A percentile compares a stretch with the other conserved stretches of the same genome.
phyloP scores from a whole-genome alignment of 495 filamentous ascomycete species.

The Trichoderma asperelloides region DNA sequence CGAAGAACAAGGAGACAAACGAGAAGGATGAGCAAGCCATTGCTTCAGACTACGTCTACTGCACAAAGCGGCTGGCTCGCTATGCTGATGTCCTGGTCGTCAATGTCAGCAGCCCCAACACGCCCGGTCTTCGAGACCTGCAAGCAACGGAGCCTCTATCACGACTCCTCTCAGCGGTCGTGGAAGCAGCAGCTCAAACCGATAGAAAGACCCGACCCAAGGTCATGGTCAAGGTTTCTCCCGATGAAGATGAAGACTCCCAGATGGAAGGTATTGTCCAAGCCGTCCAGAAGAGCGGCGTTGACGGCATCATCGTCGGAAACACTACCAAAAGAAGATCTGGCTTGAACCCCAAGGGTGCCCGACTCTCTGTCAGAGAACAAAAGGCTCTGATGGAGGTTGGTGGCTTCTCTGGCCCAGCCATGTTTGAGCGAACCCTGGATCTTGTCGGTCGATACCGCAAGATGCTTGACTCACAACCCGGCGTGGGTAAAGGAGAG shows the following conservation, averaged over 20 bases:
- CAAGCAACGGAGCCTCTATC: constrained; percentile 78
- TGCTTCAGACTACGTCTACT: constrained; percentile 74
- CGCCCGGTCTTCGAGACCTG: constrained; percentile 75
- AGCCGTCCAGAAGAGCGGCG: constrained; percentile 73
- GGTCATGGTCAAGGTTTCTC: constrained; percentile 96
- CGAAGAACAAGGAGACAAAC: constrained; percentile 90
- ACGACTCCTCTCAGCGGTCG: constrained; percentile 69
- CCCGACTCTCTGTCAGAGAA: constrained; percentile 56
- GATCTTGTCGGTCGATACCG: constrained; percentile 71
- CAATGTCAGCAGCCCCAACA: constrained; percentile 95
- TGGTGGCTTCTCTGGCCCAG: constrained; percentile 85
- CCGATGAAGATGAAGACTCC: constrained; percentile 77
- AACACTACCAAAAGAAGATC: constrained; percentile 87
- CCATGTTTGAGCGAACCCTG: constrained; percentile 70
- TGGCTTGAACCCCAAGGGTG: constrained; percentile 54
- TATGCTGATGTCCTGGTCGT: constrained; percentile 95
- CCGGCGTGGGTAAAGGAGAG: constrained; percentile 21
- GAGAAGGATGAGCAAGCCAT: constrained; percentile 79
- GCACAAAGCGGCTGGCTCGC: constrained; percentile 66
- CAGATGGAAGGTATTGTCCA: constrained; percentile 82
- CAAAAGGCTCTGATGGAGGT: constrained; percentile 58
- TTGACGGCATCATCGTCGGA: constrained; percentile 93
- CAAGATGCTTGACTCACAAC: constrained; percentile 53
- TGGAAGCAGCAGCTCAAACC: constrained; percentile 57
- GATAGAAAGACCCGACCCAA: constrained; percentile 64